Conservation (phyloP, 768 basidiomycete species). For the Candolleomyces efflorescens region DNA sequence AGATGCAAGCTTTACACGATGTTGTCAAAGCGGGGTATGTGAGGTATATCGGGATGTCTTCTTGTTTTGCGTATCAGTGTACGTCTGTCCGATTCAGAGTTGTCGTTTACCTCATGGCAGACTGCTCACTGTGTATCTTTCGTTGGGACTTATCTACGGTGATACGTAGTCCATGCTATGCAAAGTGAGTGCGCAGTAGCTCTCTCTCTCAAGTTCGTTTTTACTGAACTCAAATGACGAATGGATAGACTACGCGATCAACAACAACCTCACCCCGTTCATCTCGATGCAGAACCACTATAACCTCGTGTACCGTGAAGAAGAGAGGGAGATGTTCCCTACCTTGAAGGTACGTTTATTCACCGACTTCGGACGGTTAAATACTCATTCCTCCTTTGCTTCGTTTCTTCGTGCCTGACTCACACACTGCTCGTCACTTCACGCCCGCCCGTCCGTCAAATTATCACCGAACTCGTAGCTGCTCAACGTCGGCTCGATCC, state of each 20-base stretch:
- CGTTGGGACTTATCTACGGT: too few species aligned
- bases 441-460: too few species aligned
- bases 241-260: conserved; percentile 29
- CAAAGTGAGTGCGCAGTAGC: conserved; percentile 33
- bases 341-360: conserved; percentile 44
- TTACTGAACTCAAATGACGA: neutral
- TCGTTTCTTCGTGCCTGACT: too few species aligned
- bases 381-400: too few species aligned
- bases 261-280: conserved; percentile 55
- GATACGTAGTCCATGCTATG: conserved; percentile 45
- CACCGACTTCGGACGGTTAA: too few species aligned
- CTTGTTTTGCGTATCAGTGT: conserved; percentile 56
- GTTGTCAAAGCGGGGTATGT: conserved; percentile 63
- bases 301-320: conserved; percentile 58
- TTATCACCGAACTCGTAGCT: conserved; percentile 31
- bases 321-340: conserved; percentile 63
- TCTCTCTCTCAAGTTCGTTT: neutral
- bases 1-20: conserved; percentile 69
- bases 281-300: conserved; percentile 72
- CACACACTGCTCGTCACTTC: too few species aligned
- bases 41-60: conserved; percentile 57
- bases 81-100: conserved; percentile 14
- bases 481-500: conserved; percentile 47
- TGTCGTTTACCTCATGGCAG: neutral
- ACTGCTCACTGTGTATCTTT: neutral